phyloP scores from a whole-genome alignment of 306 rosid genomes.

The Cucurbita pepo region DNA sequence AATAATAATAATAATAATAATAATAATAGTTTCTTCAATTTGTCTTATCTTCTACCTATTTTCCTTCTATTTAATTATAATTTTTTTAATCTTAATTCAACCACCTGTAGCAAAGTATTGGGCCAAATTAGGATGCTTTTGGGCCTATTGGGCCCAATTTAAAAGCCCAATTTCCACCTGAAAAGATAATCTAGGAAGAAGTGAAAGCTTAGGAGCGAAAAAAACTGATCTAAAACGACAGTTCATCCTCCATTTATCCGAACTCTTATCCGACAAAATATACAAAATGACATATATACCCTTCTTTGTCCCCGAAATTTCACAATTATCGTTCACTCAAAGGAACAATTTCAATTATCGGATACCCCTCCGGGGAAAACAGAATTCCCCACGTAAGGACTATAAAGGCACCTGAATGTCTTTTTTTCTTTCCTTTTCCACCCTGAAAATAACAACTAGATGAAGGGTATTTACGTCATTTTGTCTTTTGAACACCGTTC shows the following conservation, averaged over 20 bases:
- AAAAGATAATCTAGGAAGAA: not conserved
- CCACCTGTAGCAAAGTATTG: not conserved
- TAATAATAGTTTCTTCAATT: not conserved
- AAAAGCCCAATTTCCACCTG: not conserved
- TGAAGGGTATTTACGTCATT: not conserved
- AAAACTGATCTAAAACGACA: constrained; percentile 1
- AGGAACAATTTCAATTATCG: not conserved
- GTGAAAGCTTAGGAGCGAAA: not conserved
- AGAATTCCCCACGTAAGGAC: not conserved
- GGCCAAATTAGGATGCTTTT: not conserved
- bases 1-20: no score
- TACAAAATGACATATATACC: not conserved
- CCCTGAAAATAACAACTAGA: not conserved
- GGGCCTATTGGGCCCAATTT: not conserved
- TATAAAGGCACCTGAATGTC: not conserved
- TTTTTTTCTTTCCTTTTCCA: not conserved
- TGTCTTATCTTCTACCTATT: not conserved
- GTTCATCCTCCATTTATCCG: not conserved
- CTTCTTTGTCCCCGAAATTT: not conserved
- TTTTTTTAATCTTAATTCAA: not conserved
- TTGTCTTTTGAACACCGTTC: no score
- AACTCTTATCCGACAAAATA: not conserved
- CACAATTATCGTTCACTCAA: not conserved
- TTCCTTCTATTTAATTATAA: not conserved
- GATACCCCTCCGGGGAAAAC: not conserved